These are phyloP conservation scores for Tarenaya hassleriana DNA, from an alignment of 345 rosid species.

Conservation along the genomic window DNA sequence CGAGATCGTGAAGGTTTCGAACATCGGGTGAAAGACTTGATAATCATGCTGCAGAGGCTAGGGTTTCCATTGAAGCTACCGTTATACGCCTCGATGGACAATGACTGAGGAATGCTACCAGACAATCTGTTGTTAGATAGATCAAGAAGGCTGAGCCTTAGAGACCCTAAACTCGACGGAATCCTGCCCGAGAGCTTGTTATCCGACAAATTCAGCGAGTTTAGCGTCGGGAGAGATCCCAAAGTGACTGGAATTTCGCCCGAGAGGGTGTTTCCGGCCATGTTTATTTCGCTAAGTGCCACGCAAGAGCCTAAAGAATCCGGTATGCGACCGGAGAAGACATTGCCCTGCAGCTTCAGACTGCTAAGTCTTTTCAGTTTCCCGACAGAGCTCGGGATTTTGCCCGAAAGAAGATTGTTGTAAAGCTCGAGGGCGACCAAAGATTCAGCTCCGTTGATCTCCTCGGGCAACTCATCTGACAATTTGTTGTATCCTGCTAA, in stretches of 20 bases:
- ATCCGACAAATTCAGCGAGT: conserved; percentile 61
- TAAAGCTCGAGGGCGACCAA: conserved; percentile 43
- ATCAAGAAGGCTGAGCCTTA: conserved; percentile 78
- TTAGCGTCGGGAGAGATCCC: conserved; percentile 60
- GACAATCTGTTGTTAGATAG: conserved; percentile 55
- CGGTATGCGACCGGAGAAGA: conserved; percentile 56
- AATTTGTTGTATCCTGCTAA: conserved; percentile 45
- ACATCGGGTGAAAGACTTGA: conserved; percentile 51
- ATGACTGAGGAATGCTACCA: conserved; percentile 61
- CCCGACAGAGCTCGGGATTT: conserved; percentile 50
- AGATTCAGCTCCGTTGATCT: conserved; percentile 44
- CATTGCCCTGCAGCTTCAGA: conserved; percentile 56
- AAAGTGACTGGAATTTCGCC: conserved; percentile 61
- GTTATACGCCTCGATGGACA: conserved; percentile 56
- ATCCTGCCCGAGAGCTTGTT: conserved; percentile 63
- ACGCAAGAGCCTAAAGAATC: conserved; percentile 52
- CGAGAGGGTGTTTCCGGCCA: conserved; percentile 60
- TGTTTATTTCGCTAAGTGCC: conserved; percentile 52
- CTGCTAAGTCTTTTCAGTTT: conserved; percentile 44
- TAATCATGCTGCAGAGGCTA: conserved; percentile 56
- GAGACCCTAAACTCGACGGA: conserved; percentile 57
- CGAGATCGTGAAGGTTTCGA: conserved; percentile 37
- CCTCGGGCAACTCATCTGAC: conserved; percentile 63
- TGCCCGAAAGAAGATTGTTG: conserved; percentile 56
- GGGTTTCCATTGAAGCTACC: conserved; percentile 74